Evolutionary conservation across 306 rosid genomes (phyloP).

Genomic region (Sicyos edulis): DNA sequence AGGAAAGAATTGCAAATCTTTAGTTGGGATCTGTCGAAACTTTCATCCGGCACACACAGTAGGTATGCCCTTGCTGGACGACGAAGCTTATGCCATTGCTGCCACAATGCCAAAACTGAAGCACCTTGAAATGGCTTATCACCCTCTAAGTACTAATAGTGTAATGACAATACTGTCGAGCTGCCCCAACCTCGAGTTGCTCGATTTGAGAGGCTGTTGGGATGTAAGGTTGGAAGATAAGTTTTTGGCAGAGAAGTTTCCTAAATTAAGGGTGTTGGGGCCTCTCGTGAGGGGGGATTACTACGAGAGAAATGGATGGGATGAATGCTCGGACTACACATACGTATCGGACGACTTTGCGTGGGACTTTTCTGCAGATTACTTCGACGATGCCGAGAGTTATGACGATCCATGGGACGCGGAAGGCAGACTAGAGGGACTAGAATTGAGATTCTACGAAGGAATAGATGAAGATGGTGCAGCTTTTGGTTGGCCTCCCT

Average conservation of each 20-base stretch:
- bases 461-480: conserved; percentile 57
- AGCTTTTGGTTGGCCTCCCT: conserved; percentile 78
- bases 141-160: conserved; percentile 54
- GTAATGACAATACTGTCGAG: conserved; percentile 52
- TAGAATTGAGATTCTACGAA: conserved; percentile 80
- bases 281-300: conserved; percentile 51
- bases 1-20: conserved; percentile 80
- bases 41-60: conserved; percentile 87
- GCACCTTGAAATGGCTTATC: conserved; percentile 94
- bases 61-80: conserved; percentile 66
- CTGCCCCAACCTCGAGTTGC: conserved; percentile 63
- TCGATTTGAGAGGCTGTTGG: conserved; percentile 97
- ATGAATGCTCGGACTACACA: conserved; percentile 62
- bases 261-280: conserved; percentile 70
- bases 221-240: conserved; percentile 58
- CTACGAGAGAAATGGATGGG: conserved; percentile 63
- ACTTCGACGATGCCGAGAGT: conserved; percentile 39
- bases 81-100: conserved; percentile 80
- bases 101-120: conserved; percentile 89
- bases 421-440: conserved; percentile 68
- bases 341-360: conserved; percentile 48
- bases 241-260: conserved; percentile 48
- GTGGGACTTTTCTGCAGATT: conserved; percentile 47
- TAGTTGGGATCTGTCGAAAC: conserved; percentile 71
- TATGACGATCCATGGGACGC: conserved; percentile 72